These are phyloP conservation scores for Urostyla sp. DNA, from an alignment of 73 alveolate genomes.

Conservation along the genomic window DNA sequence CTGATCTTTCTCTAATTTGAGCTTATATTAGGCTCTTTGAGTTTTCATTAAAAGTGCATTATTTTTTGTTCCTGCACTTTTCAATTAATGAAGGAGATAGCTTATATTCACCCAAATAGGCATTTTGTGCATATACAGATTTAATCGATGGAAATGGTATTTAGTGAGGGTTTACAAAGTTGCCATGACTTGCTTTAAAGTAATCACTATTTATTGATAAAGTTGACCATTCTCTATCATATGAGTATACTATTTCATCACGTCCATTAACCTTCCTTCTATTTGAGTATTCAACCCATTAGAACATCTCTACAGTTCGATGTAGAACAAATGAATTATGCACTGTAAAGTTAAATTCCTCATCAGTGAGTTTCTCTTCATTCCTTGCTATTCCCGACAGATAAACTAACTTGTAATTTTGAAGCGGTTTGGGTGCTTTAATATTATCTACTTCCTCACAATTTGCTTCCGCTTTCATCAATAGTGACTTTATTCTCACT, in stretches of 20 bases:
- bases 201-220: not conserved
- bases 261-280: not conserved
- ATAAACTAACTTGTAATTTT: conserved; percentile 28
- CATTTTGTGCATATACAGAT: not conserved
- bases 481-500: conserved; percentile 15
- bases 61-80: not conserved
- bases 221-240: conserved; percentile 28
- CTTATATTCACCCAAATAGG: conserved; percentile 27
- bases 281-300: conserved; percentile 25
- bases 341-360: not conserved
- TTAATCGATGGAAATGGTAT: conserved; percentile 1
- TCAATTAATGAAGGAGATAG: not conserved
- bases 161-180: not conserved
- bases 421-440: not conserved
- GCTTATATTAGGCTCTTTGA: not conserved
- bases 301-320: conserved; percentile 38
- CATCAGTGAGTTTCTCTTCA: not conserved
- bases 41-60: not conserved
- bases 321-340: conserved; percentile 1
- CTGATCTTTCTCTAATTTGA: not conserved
- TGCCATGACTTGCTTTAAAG: not conserved
- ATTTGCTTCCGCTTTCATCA: conserved; percentile 5
- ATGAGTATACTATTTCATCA: not conserved
- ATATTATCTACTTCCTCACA: not conserved
- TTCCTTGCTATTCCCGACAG: conserved; percentile 15